Evolutionary conservation across 306 rosid species (phyloP), one percentile per base, ranked within the genome.

Genomic region (Oemleria cerasiformis): DNA sequence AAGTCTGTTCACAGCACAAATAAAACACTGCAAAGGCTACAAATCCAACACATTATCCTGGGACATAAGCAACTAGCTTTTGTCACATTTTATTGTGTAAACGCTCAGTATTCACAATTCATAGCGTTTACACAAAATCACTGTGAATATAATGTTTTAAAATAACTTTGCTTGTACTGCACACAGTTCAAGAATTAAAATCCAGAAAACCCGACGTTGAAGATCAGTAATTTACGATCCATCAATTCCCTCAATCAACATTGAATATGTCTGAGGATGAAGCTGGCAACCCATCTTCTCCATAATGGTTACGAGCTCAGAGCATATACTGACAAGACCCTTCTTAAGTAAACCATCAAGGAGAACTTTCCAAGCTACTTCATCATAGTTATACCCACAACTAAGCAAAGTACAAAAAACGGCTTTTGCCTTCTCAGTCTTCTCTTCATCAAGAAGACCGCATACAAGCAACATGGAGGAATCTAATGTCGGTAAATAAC

Each of bases 281-380:
- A 88, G 80, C 67, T 5, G 77, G 75, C 86, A 92, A 47, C 95
- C 91, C 79, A 74, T 85, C 62, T 75, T 74, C 79, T 80, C 88
- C 87, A 92, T 90, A 62, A 85, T 71, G 30, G 77, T 75, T 66
- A 88, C 68, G n/a, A 92, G 82, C 65, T 86, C 84, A 50, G 87
- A 83, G 88, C 95, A 86, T 70, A 75, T 82, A 61, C 75, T 79
- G 60, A 76, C 79, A 77, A 75, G 84, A 64, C 98, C 95, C 44
- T 72, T 83, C 74, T 72, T 82, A 69, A 82, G 84, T 69, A 92
- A 82, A 73, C 98, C 98, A 53, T 92, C 92, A 68, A 92, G 84
- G 50, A 90, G 87, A 79, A 92, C 76, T 81, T 86, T 90, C 96
- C 96, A 90, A 83, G 87, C 92, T 38, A 92, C 85, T 65, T 92